Conservation (phyloP, 1,284 basidiomycete species). For the Cutaneotrichosporon dermatis region DNA sequence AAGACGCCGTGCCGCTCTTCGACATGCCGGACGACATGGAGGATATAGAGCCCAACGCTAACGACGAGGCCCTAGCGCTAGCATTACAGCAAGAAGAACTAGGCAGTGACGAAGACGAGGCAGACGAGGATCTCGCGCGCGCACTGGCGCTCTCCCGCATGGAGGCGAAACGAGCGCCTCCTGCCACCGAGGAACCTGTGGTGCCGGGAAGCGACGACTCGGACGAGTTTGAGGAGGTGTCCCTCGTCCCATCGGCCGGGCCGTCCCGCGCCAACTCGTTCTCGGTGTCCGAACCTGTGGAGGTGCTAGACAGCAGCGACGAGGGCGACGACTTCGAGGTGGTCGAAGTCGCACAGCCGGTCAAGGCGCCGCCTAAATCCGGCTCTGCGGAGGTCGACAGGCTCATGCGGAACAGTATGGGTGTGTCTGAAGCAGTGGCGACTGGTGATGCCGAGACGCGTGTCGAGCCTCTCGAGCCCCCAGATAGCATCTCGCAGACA, state of each 20-base stretch:
- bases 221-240: constrained; percentile 37
- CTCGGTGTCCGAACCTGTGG: constrained; percentile 1
- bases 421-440: too few species aligned
- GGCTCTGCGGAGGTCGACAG: too few species aligned
- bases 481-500: not conserved
- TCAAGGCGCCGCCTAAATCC: too few species aligned
- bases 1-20: constrained; percentile 55
- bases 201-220: constrained; percentile 8
- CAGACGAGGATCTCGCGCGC: constrained; percentile 35
- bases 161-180: constrained; percentile 8
- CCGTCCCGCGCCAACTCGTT: constrained; percentile 9
- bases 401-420: too few species aligned
- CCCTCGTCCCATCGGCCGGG: constrained; percentile 20
- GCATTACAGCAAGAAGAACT: constrained; percentile 47
- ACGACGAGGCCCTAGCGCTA: constrained; percentile 44
- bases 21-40: constrained; percentile 54
- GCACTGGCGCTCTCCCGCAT: constrained; percentile 25
- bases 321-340: not conserved
- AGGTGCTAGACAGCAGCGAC: constrained; percentile 9
- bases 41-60: constrained; percentile 32
- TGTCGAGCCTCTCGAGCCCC: constrained; percentile 22
- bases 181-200: too few species aligned
- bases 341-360: too few species aligned
- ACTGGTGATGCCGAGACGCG: constrained; percentile 3
- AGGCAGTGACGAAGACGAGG: constrained; percentile 41